Percentiles rank a stretch among this genome's conserved stretches.
phyloP scores from a whole-genome alignment of 441 rosid genomes.

The Eugenia klotzschiana region DNA sequence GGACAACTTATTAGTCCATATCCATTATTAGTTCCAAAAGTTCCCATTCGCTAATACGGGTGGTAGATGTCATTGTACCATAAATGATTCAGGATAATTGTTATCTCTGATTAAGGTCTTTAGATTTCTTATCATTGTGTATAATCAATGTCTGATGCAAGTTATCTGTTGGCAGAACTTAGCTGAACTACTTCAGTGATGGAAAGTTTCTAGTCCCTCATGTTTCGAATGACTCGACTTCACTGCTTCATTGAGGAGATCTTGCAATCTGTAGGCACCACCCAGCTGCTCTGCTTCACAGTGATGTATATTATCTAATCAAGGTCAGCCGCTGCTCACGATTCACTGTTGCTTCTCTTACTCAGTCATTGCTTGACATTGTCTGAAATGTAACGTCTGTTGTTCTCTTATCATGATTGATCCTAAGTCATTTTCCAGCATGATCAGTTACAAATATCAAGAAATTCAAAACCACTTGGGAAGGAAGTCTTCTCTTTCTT shows the following conservation, averaged over 20 bases:
- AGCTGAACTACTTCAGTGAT: background rate
- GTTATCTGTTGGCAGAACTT: background rate
- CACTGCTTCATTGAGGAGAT: background rate
- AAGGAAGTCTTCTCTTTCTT: background rate
- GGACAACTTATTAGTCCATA: background rate
- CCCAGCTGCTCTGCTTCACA: background rate
- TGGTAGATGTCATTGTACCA: background rate
- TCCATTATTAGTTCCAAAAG: background rate
- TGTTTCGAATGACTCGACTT: background rate
- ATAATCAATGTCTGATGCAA: background rate
- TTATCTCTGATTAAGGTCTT: background rate
- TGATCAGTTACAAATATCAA: background rate
- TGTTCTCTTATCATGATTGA: background rate
- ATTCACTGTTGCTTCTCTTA: background rate
- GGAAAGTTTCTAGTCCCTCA: background rate
- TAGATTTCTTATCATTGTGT: background rate
- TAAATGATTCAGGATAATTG: background rate
- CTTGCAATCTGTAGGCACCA: background rate
- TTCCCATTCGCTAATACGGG: background rate
- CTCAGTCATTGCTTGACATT: background rate
- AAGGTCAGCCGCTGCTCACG: background rate
- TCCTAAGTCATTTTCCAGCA: background rate
- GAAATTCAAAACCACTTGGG: background rate
- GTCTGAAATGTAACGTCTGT: background rate
- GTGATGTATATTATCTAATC: background rate